Conservation (phyloP, 148 eudicot species). For the Talinum fruticosum region DNA sequence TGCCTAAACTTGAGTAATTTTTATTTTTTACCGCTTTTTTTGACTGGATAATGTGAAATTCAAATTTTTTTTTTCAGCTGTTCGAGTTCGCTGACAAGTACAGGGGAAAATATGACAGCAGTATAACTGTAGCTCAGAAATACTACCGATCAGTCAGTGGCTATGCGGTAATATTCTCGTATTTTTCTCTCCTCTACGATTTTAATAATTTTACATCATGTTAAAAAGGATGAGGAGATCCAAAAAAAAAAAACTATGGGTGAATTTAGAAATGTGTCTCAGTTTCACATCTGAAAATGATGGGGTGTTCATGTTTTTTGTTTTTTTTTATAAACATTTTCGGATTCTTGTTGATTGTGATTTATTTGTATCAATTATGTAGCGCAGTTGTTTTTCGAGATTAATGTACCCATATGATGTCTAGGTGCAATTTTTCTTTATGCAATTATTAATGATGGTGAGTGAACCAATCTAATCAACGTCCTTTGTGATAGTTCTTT, state of each 20-base stretch:
- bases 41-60: constrained; percentile 5
- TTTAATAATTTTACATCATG: no score
- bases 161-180: constrained; percentile 58
- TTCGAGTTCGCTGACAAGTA: constrained; percentile 93
- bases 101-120: constrained; percentile 96
- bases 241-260: no score
- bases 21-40: neutral
- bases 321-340: no score
- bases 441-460: neutral
- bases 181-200: neutral
- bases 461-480: neutral
- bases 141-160: constrained; percentile 98
- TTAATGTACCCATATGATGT: no score
- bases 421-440: neutral
- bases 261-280: no score
- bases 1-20: neutral
- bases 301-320: no score
- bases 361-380: no score
- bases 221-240: no score
- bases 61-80: constrained; percentile 49
- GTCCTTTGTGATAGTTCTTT: neutral
- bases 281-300: no score
- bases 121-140: constrained; percentile 87
- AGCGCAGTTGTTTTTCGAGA: no score
- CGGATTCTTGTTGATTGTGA: no score